These are phyloP conservation scores for Fusarium beomiforme DNA, from an alignment of 2,329 filamentous ascomycete species.

Conservation along the genomic window DNA sequence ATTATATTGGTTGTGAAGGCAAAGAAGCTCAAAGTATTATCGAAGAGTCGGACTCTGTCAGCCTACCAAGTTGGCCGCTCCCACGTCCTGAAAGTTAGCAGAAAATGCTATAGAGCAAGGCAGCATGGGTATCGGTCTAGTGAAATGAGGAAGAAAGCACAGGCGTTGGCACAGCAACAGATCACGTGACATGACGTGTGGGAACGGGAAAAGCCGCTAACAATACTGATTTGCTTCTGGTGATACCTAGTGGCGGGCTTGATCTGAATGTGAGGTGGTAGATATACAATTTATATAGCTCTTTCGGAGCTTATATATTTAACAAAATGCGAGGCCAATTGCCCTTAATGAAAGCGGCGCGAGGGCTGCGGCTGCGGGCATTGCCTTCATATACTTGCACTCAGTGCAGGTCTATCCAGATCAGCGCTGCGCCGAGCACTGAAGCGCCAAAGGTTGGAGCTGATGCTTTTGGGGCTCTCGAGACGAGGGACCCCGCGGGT, in stretches of 20 bases:
- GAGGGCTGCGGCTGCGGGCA: slow-evolving; percentile 44
- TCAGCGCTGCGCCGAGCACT: slow-evolving; percentile 69
- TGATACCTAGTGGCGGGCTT: slow-evolving; percentile 4
- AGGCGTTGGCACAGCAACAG: slow-evolving; percentile 42
- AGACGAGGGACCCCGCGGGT: slow-evolving; percentile 63
- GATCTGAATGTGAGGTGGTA: slow-evolving; percentile 18
- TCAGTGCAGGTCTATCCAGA: slow-evolving; percentile 70
- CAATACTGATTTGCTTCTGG: slow-evolving; percentile 32
- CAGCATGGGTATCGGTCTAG: slow-evolving; percentile 22
- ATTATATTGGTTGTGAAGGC: slow-evolving; percentile 16
- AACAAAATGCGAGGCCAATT: slow-evolving; percentile 57
- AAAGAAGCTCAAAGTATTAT: slow-evolving; percentile 27
- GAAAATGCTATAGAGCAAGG: slow-evolving; percentile 30
- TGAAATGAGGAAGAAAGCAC: slow-evolving; percentile 16
- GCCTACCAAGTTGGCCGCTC: slow-evolving; percentile 41
- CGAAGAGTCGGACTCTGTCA: slow-evolving; percentile 31
- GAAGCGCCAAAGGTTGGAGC: slow-evolving; percentile 60
- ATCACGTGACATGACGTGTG: slow-evolving; percentile 42
- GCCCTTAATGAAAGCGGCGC: slow-evolving; percentile 51
- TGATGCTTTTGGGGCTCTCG: slow-evolving; percentile 66
- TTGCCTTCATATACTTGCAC: slow-evolving; percentile 56
- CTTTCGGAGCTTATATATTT: slow-evolving; percentile 32
- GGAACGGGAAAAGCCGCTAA: slow-evolving; percentile 48
- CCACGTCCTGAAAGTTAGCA: slow-evolving; percentile 34
- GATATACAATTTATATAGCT: slow-evolving; percentile 32